Evolutionary conservation across 352 stramenopile species (phyloP).

Genomic region (Phytophthora boehmeriae): DNA sequence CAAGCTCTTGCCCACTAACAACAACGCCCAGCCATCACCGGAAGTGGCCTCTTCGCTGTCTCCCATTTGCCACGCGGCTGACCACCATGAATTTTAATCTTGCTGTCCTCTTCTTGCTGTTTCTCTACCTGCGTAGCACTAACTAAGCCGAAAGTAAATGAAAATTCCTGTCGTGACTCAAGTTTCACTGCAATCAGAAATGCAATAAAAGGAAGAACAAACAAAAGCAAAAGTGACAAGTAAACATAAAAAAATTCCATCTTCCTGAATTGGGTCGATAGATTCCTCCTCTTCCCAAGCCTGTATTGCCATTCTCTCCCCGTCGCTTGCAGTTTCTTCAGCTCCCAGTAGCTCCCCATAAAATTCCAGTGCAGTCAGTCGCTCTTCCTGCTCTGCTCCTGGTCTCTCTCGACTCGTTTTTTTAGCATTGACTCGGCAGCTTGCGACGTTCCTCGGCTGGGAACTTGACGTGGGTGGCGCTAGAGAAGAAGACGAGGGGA

Average conservation of each 20-base stretch:
- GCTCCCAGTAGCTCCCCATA: constrained; percentile 1
- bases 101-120: constrained; percentile 14
- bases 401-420: background rate
- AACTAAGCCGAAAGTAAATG: constrained; percentile 36
- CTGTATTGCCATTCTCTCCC: no score
- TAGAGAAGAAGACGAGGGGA: constrained; percentile 70
- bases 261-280: no score
- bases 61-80: constrained; percentile 49
- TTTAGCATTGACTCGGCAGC: constrained; percentile 17
- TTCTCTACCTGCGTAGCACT: constrained; percentile 4
- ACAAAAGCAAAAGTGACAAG: constrained; percentile 11
- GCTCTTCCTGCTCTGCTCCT: constrained; percentile 7
- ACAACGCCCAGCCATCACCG: constrained; percentile 14
- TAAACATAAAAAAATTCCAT: constrained; percentile 4
- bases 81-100: constrained; percentile 64
- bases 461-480: constrained; percentile 72
- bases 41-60: constrained; percentile 36
- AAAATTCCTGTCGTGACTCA: constrained; percentile 15
- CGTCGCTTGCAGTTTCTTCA: background rate
- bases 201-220: constrained; percentile 2
- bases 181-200: background rate
- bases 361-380: background rate
- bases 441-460: constrained; percentile 73
- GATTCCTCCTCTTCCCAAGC: no score
- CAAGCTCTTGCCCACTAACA: constrained; percentile 41